Evolutionary conservation across 345 rosid species (phyloP), one percentile per base, ranked within the genome.

Genomic region (Cardamine chenopodiifolia): DNA sequence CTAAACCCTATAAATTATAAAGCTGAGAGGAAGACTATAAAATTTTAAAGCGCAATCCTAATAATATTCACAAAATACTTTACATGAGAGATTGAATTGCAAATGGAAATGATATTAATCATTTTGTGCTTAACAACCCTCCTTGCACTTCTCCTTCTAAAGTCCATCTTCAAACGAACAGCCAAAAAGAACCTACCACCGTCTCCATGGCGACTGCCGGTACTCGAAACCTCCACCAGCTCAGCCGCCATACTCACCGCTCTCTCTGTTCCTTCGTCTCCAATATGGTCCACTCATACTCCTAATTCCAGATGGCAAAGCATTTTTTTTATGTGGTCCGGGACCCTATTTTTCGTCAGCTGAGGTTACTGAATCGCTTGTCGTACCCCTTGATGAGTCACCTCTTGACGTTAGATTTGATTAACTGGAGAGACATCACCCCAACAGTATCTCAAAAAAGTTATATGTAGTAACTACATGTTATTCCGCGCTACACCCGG

Each of bases 221-320:
- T 86, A n/a, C 42, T 86, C 0, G 93, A 60, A 86, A 86, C 79
- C 83, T 88, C 65, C 86, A 82, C 68, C 84, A 81, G 45, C 50
- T 86, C 3, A 84, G 90, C 2, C 6, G 7, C 25, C 11, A 66
- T 54, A 71, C 86, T 7, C 93, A 86, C 66, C 79, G 79, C 18
- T 73, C 86, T 6, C 83, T 89, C 1, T 48, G 47, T 11, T 13
- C 70, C 49, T 28, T 88, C 6, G 90, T 15, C 69, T 62, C 35
- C 66, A 25, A 26, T 25, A 75, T 25, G 95, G 95, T 18, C 87
- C 88, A 12, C 60, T 87, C 19, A 87, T 85, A 88, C 71, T 85
- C 3, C 79, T 89, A n/a, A n/a, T n/a, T n/a, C n/a, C n/a, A n/a
- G n/a, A n/a, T n/a, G n/a, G n/a, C n/a, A n/a, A n/a, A n/a, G n/a